A percentile compares a stretch with the other conserved stretches of the same genome.
Conservation (phyloP, 2,329 filamentous ascomycete genomes). For the Fusarium paranaense region DNA sequence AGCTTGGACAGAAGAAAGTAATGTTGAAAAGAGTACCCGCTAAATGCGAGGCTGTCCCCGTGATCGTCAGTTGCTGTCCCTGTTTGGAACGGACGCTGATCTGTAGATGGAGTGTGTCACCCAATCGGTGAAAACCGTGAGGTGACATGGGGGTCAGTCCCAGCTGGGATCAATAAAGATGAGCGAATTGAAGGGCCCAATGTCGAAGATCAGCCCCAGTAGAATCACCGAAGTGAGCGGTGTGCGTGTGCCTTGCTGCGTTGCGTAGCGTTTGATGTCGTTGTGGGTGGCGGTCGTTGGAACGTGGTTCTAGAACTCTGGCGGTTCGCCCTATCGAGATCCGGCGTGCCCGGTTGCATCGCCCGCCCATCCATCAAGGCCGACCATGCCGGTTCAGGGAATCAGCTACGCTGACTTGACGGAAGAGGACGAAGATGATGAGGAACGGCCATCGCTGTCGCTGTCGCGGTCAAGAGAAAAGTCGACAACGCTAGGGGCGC, state of each 20-base stretch:
- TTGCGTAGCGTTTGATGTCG: neutral
- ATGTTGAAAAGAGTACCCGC: neutral
- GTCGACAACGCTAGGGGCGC: slow-evolving; percentile 51
- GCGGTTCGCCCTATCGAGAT: slow-evolving; percentile 24
- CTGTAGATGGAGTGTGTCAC: slow-evolving; percentile 12
- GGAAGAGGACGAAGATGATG: slow-evolving; percentile 31
- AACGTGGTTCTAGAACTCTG: slow-evolving; percentile 34
- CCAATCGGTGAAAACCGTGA: slow-evolving; percentile 19
- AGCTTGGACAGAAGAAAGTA: slow-evolving; percentile 3
- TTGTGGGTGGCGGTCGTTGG: slow-evolving; percentile 16
- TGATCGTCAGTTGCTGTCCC: slow-evolving; percentile 25
- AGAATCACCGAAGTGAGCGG: neutral
- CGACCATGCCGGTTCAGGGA: slow-evolving; percentile 36
- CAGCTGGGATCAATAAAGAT: slow-evolving; percentile 6
- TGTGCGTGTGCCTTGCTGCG: slow-evolving; percentile 13
- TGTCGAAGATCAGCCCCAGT: slow-evolving; percentile 14
- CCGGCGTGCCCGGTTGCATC: slow-evolving; percentile 25
- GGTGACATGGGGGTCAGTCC: slow-evolving; percentile 11
- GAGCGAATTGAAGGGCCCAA: slow-evolving; percentile 7
- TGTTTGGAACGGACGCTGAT: slow-evolving; percentile 29
- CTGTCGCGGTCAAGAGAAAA: slow-evolving; percentile 34
- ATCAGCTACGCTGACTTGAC: slow-evolving; percentile 35
- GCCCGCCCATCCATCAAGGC: slow-evolving; percentile 33
- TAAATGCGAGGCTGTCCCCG: slow-evolving; percentile 20
- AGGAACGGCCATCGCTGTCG: slow-evolving; percentile 38